A percentile compares a stretch with the other conserved stretches of the same genome.
Conservation (phyloP, 2,329 filamentous ascomycete species). For the Tolypocladium ophioglossoides region DNA sequence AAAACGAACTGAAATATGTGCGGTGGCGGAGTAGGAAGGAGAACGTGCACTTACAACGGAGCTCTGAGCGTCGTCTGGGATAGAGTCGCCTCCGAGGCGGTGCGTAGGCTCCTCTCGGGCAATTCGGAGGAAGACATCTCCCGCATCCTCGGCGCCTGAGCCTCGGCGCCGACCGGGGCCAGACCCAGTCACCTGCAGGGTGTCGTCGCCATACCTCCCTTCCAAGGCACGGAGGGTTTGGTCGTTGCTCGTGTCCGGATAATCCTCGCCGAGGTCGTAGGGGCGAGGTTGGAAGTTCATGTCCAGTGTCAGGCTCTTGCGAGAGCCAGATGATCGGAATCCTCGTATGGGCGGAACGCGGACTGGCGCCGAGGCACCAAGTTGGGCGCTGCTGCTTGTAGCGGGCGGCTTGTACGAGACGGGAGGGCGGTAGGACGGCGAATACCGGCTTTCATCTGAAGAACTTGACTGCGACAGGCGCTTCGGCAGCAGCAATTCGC, state of each 20-base stretch:
- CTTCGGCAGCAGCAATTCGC: conserved; percentile 37
- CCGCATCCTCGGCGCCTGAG: conserved; percentile 39
- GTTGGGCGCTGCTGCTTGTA: conserved; percentile 18
- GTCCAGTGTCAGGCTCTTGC: conserved; percentile 42
- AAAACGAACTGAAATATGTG: background rate
- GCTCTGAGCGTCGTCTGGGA: conserved; percentile 22
- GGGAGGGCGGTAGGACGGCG: conserved; percentile 30
- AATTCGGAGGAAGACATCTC: conserved; percentile 49
- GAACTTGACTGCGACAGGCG: conserved; percentile 24
- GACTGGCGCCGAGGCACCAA: conserved; percentile 20
- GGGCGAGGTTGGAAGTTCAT: conserved; percentile 36
- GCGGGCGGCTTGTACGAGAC: conserved; percentile 37
- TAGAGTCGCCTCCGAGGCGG: conserved; percentile 23
- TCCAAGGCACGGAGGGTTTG: conserved; percentile 41
- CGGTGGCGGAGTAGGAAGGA: background rate
- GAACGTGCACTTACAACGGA: conserved; percentile 33
- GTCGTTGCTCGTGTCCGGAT: conserved; percentile 34
- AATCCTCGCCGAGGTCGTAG: conserved; percentile 33
- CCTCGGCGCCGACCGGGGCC: conserved; percentile 24
- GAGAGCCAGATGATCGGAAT: conserved; percentile 46
- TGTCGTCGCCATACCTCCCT: conserved; percentile 20
- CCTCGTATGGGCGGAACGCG: conserved; percentile 44
- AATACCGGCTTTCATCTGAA: conserved; percentile 36
- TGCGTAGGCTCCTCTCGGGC: conserved; percentile 40
- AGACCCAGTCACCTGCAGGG: conserved; percentile 27